Percentiles rank a stretch among this genome's conserved stretches.
Conservation (phyloP, 2,329 filamentous ascomycete species). For the Gremmenia infestans region DNA sequence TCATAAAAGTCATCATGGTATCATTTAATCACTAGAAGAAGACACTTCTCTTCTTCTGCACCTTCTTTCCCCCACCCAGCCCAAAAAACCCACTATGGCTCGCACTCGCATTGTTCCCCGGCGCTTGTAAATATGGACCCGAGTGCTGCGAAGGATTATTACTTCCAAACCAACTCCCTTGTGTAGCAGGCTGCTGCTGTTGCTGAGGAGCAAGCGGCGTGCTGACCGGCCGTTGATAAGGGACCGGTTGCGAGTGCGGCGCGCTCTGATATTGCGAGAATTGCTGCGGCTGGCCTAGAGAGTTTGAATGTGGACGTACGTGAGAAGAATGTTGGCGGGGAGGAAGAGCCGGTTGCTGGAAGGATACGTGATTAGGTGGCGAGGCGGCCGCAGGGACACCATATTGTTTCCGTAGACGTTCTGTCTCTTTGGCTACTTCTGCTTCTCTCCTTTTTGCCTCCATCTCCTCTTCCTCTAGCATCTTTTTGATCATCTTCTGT, state of each 20-base stretch:
- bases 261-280: conserved; percentile 25
- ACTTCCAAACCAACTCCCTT: background rate
- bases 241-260: conserved; percentile 24
- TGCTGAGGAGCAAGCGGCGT: conserved; percentile 14
- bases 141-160: conserved; percentile 4
- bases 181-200: background rate
- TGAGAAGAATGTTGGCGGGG: conserved; percentile 8
- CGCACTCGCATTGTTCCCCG: conserved; percentile 27
- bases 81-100: conserved; percentile 42
- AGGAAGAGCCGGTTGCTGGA: conserved; percentile 10
- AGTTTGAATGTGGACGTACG: background rate
- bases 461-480: conserved; percentile 62
- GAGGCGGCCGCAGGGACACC: conserved; percentile 36
- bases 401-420: conserved; percentile 66
- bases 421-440: conserved; percentile 74
- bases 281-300: conserved; percentile 4
- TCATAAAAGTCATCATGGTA: conserved; percentile 6
- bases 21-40: conserved; percentile 18
- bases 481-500: conserved; percentile 55
- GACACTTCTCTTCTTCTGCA: conserved; percentile 31
- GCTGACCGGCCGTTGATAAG: conserved; percentile 25
- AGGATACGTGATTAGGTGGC: background rate
- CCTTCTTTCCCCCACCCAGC: conserved; percentile 33
- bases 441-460: conserved; percentile 52
- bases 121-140: conserved; percentile 27